Evolutionary conservation across 2,329 filamentous ascomycete genomes (phyloP), one percentile per base, ranked within the genome.

Genomic region (Dothidotthia symphoricarpi): DNA sequence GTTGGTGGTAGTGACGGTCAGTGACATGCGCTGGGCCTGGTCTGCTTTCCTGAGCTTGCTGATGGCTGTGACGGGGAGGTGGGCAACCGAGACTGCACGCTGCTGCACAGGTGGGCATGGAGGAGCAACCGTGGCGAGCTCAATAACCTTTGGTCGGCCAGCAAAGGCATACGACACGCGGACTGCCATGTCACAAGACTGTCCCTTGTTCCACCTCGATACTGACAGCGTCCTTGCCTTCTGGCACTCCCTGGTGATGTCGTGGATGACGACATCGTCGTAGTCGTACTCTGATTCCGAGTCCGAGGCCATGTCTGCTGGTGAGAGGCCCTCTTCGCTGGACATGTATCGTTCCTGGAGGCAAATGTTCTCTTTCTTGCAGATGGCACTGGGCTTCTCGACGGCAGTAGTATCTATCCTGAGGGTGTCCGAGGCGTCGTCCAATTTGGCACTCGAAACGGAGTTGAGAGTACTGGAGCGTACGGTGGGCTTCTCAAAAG

Each of bases 291-390:
- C 56, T 25, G 48, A 55, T 10, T 58, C 59, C 1, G 55, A 59
- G 22, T 48, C 49, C 0, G 53, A 58, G 32, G 49, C 57, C 31
- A 63, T 53, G 37, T 64, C 64, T 43, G 60, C 59, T 8, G 64
- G 63, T 5, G 61, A 65, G 9, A 67, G 55, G 39, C 66, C 63
- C 36, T 68, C 65, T 34, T 68, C 65, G 34, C 62, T 66, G 5
- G 63, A 67, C 26, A 67, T 55, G 41, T 68, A 68, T 14, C 61
- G 56, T 28, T 67, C 57, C 36, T 67, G 63, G 42, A 67, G 53
- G 33, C 53, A 42, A 29, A 53, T 35, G 37, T 43, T 43, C 14
- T 63, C 54, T 36, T 58, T 55, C 14, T 50, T 45, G 37, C 49
- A 24, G 3, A 40, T 26, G 16, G 45, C 40, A 8, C 4, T 40